Evolutionary conservation across 768 basidiomycete genomes (phyloP), one percentile per base, ranked within the genome.

Genomic region (Boletus edulis): DNA sequence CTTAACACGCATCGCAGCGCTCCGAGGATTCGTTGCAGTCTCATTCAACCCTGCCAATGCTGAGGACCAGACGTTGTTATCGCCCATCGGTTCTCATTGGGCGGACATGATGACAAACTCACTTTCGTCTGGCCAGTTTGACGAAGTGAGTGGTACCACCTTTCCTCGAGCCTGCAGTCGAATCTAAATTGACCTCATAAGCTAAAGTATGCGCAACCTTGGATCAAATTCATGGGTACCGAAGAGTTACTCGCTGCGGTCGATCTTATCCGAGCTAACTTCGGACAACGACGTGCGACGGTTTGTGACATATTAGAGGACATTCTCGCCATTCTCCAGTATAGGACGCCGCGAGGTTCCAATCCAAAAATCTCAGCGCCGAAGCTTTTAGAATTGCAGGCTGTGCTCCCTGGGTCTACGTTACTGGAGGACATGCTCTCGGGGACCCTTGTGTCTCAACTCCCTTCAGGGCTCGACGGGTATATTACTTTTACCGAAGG

Each of bases 191-290:
- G 39, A 20, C n/a, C 27, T 10, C 27, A 53, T 31, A 58, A 67
- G 65, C 57, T 55, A 46, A 54, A n/a, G 12, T 34, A 44, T 47
- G 57, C 34, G 5, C 54, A 40, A 0, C 58, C 57, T 14, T 91
- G 89, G 89, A 72, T 87, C 41, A 75, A 72, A 39, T 87, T 80
- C 61, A 76, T 86, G 60, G 65, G 72, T 6, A 62, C 68, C 3
- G 59, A 70, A 3, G 75, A 76, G 15, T 64, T 84, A 3, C 68
- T 82, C 4, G 58, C 66, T 6, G 68, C 81, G 7, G 62, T 90
- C 12, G 78, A 82, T 58, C 53, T 69, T 8, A 57, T 79, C 46
- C 59, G 61, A 18, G 42, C 48, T 7, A 45, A 54, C 39, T 49
- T 52, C 4, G 57, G 59, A 20, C 40, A 41, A 10, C 38, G 29